A percentile compares a stretch with the other conserved stretches of the same genome.
phyloP scores from a whole-genome alignment of 176 grass and related monocot genomes.

The Musa itinerans region DNA sequence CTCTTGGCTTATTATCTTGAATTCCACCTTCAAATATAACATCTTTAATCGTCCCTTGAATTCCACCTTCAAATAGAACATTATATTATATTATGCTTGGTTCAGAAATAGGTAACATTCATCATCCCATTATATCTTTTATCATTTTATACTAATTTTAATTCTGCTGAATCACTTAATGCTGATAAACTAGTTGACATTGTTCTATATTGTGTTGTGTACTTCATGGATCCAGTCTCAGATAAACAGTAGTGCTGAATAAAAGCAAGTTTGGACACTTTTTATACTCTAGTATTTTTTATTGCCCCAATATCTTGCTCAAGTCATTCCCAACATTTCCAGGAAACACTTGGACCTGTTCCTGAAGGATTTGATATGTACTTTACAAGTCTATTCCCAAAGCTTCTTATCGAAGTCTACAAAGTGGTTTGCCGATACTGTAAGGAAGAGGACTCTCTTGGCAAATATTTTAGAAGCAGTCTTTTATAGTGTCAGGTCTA shows the following conservation, averaged over 20 bases:
- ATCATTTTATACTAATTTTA: too few species aligned
- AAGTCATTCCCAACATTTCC: slow-evolving; percentile 12
- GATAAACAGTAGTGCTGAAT: too few species aligned
- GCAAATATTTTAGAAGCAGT: slow-evolving; percentile 61
- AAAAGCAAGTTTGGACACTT: too few species aligned
- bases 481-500: slow-evolving; percentile 13
- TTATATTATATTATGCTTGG: not conserved
- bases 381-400: slow-evolving; percentile 72
- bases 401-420: slow-evolving; percentile 83
- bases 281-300: not conserved
- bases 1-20: too few species aligned
- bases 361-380: slow-evolving; percentile 77
- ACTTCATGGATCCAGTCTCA: too few species aligned
- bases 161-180: too few species aligned
- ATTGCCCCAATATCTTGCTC: not conserved
- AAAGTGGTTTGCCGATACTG: slow-evolving; percentile 55
- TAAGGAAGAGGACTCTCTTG: slow-evolving; percentile 62
- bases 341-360: slow-evolving; percentile 67
- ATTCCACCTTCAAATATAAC: too few species aligned
- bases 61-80: too few species aligned
- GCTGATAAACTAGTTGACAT: too few species aligned
- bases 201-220: not conserved
- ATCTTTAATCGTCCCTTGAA: too few species aligned
- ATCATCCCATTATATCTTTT: too few species aligned
- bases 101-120: not conserved